Conservation (phyloP, 148 eudicot genomes). For the Bassia scoparia region DNA sequence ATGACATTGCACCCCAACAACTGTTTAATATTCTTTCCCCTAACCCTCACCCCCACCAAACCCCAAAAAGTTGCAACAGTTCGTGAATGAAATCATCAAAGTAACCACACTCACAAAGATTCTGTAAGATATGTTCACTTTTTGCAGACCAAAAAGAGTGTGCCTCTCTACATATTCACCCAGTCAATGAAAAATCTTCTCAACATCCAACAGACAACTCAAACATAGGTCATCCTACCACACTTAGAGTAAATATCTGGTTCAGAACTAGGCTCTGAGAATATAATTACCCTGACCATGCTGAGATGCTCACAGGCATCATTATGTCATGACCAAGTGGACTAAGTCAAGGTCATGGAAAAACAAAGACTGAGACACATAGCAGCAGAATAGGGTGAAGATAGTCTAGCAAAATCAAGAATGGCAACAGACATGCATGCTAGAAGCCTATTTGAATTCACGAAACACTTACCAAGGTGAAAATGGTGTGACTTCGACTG, state of each 20-base stretch:
- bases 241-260: not conserved
- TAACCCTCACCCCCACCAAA: no score
- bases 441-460: slow-evolving; percentile 3
- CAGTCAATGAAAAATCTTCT: not conserved
- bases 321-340: not conserved
- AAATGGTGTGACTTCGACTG: slow-evolving; percentile 86
- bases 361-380: no score
- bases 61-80: no score
- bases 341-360: not conserved
- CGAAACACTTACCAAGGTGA: slow-evolving; percentile 54
- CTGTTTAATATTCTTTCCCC: not conserved
- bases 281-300: not conserved
- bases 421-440: not conserved
- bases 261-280: not conserved
- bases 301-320: not conserved
- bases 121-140: not conserved
- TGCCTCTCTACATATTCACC: not conserved
- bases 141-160: not conserved
- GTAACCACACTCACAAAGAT: not conserved
- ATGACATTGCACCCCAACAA: not conserved
- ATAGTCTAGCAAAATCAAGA: not conserved
- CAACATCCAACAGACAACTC: not conserved
- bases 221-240: not conserved
- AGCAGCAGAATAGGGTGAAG: not conserved
- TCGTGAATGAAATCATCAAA: not conserved